Percentiles rank a stretch among this genome's conserved stretches.
phyloP scores from a whole-genome alignment of 495 filamentous ascomycete species.

The Penicillium dipodomyicola region DNA sequence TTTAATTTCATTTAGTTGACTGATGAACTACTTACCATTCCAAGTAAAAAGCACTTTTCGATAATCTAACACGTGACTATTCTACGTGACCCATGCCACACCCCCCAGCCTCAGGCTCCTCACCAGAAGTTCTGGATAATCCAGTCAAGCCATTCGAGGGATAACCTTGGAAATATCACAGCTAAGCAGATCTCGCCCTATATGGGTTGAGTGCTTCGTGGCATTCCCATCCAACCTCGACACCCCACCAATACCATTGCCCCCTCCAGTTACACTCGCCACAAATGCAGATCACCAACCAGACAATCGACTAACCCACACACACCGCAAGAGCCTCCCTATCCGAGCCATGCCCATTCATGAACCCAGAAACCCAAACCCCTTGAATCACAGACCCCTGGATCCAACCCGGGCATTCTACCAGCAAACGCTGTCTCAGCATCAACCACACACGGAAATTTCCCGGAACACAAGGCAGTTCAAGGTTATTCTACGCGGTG shows the following conservation, averaged over 20 bases:
- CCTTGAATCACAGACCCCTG: neutral
- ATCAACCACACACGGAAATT: slow-evolving; percentile 1
- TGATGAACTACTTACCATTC: neutral
- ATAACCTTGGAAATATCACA: neutral
- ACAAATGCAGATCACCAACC: slow-evolving; percentile 4
- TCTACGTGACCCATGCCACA: neutral
- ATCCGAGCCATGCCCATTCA: neutral
- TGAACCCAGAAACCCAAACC: neutral
- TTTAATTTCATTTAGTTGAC: slow-evolving; percentile 16
- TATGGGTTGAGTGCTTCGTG: neutral
- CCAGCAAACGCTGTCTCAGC: neutral
- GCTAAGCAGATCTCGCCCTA: neutral
- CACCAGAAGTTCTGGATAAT: neutral
- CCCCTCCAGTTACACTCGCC: neutral
- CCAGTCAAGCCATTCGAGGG: neutral
- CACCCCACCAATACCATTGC: neutral
- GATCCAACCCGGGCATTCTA: neutral
- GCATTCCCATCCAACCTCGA: neutral
- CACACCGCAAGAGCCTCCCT: neutral
- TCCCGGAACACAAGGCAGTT: neutral
- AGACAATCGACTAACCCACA: slow-evolving; percentile 1
- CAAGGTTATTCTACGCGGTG: slow-evolving; percentile 1
- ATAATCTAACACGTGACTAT: neutral
- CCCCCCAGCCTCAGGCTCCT: neutral
- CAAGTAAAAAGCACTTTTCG: neutral